phyloP scores from a whole-genome alignment of 768 basidiomycete species.

The Suillus clintonianus region DNA sequence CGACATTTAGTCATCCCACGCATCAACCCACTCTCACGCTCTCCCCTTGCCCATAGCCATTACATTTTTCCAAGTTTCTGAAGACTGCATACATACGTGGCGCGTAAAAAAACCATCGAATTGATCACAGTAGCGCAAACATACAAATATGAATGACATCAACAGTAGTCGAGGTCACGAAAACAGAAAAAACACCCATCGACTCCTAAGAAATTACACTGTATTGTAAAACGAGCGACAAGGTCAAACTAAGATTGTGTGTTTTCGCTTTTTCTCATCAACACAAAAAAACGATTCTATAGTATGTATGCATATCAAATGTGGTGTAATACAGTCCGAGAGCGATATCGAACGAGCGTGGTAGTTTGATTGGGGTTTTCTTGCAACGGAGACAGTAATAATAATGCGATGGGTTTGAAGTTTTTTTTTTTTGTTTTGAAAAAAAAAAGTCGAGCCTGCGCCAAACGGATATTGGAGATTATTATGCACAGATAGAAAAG shows the following conservation, averaged over 20 bases:
- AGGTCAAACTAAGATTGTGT: background rate
- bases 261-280: background rate
- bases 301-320: background rate
- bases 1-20: background rate
- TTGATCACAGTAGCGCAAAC: background rate
- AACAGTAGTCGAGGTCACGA: no score
- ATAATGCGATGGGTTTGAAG: constrained; percentile 6
- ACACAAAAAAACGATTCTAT: background rate
- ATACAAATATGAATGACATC: background rate
- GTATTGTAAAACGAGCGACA: background rate
- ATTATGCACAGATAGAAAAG: background rate
- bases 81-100: background rate
- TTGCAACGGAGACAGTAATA: background rate
- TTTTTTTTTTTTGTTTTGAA: no score
- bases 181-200: no score
- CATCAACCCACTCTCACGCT: background rate
- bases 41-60: no score
- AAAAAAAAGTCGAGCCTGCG: no score
- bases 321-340: background rate
- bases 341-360: background rate
- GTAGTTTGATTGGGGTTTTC: background rate
- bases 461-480: background rate
- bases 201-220: background rate
- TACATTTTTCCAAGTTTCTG: no score
- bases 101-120: background rate